Conservation (phyloP, 2,329 filamentous ascomycete genomes). For the Fusarium ambrosium region DNA sequence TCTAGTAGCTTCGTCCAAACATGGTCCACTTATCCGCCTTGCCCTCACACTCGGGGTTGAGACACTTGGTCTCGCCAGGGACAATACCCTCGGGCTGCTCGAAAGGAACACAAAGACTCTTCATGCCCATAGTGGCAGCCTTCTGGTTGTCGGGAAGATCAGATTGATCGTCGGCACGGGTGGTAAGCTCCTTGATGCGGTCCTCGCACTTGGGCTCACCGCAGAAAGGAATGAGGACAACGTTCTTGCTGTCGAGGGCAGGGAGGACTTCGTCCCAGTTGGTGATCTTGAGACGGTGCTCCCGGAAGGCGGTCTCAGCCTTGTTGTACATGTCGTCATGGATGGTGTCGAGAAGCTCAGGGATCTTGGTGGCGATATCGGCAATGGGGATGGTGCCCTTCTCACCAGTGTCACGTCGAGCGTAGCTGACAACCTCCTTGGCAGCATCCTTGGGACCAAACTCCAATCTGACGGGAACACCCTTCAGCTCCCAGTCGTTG, state of each 20-base stretch:
- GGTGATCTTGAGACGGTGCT: constrained; percentile 84
- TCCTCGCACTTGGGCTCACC: constrained; percentile 87
- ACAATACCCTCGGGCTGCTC: constrained; percentile 87
- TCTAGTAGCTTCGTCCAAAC: constrained; percentile 83
- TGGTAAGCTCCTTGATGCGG: constrained; percentile 92
- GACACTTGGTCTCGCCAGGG: constrained; percentile 87
- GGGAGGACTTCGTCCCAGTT: constrained; percentile 95
- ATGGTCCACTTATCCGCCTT: constrained; percentile 89
- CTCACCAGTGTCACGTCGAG: constrained; percentile 87
- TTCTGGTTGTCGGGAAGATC: constrained; percentile 66
- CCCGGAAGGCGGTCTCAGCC: constrained; percentile 82
- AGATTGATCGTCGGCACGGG: constrained; percentile 75
- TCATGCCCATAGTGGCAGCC: constrained; percentile 74
- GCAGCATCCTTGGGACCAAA: constrained; percentile 95
- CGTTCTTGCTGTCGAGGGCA: constrained; percentile 90
- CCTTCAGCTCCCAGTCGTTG: constrained; percentile 98
- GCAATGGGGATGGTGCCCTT: constrained; percentile 85
- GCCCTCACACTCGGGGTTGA: constrained; percentile 86
- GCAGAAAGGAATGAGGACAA: constrained; percentile 93
- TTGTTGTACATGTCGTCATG: constrained; percentile 84
- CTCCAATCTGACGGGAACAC: constrained; percentile 92
- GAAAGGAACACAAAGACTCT: constrained; percentile 79
- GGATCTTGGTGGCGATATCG: constrained; percentile 79
- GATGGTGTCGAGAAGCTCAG: constrained; percentile 88
- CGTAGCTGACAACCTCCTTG: constrained; percentile 85